Conservation (phyloP, 371 early-diverging fungal genomes). For the Mortierella sp. region DNA sequence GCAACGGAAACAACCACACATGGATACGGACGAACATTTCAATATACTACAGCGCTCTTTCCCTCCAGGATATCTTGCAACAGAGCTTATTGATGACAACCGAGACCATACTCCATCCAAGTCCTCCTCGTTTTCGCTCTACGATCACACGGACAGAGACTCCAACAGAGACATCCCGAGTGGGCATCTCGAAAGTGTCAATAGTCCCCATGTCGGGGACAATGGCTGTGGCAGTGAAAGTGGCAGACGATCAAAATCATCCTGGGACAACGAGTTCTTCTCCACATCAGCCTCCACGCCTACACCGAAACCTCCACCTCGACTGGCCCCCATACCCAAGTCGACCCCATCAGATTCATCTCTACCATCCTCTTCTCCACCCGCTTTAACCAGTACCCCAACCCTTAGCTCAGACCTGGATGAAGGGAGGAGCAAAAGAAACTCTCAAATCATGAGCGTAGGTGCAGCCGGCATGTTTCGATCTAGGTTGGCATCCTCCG, state of each 20-base stretch:
- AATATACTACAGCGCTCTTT: background rate
- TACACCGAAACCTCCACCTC: constrained; percentile 47
- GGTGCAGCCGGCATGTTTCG: constrained; percentile 10
- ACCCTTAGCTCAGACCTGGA: background rate
- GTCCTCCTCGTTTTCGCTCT: background rate
- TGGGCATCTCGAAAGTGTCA: constrained; percentile 20
- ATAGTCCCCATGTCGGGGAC: constrained; percentile 7
- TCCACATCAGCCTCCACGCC: constrained; percentile 18
- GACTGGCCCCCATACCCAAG: constrained; percentile 45
- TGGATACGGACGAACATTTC: no score
- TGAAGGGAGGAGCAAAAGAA: constrained; percentile 4
- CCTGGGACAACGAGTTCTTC: constrained; percentile 37
- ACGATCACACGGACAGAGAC: constrained; percentile 9
- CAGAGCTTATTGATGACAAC: background rate
- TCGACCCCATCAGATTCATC: constrained; percentile 19
- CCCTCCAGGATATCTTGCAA: background rate
- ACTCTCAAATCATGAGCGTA: background rate
- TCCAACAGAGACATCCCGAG: constrained; percentile 23
- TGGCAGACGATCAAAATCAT: constrained; percentile 10
- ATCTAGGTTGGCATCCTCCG: constrained; percentile 4
- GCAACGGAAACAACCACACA: no score
- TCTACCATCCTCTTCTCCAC: constrained; percentile 24
- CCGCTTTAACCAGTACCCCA: constrained; percentile 18
- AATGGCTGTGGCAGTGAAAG: background rate
- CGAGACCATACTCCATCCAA: background rate